A percentile compares a stretch with the other conserved stretches of the same genome.
These are phyloP conservation scores for Colletotrichum sp. DNA, from an alignment of 2,329 filamentous ascomycete species.

Conservation along the genomic window DNA sequence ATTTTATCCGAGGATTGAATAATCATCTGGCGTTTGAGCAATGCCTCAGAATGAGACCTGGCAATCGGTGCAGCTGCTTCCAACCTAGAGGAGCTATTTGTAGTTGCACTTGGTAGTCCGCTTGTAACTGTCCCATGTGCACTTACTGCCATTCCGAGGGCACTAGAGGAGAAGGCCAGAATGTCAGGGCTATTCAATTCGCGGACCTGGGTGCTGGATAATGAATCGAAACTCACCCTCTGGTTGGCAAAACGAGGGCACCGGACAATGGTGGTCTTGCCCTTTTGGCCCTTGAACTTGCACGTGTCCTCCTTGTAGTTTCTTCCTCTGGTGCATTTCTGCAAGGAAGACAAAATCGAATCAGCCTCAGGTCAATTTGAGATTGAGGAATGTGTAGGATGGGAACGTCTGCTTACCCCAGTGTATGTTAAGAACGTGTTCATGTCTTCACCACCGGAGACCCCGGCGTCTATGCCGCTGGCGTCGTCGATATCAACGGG, in stretches of 20 bases:
- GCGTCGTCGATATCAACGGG: background rate
- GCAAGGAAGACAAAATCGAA: background rate
- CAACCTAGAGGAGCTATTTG: background rate
- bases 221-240: background rate
- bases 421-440: background rate
- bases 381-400: accelerated
- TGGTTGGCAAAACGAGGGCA: background rate
- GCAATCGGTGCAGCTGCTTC: too few relatives aligned
- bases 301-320: background rate
- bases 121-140: background rate
- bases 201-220: accelerated
- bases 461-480: background rate
- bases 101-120: background rate
- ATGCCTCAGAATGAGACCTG: too few relatives aligned
- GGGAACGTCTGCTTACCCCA: background rate
- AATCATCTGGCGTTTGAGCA: too few relatives aligned
- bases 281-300: background rate
- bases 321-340: background rate
- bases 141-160: background rate
- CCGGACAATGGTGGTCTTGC: background rate
- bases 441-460: background rate
- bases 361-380: accelerated
- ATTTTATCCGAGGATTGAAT: too few relatives aligned
- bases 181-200: accelerated
- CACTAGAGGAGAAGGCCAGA: accelerated